These are phyloP conservation scores for Xylariales sp. DNA, from an alignment of 2,329 filamentous ascomycete genomes.

Conservation along the genomic window DNA sequence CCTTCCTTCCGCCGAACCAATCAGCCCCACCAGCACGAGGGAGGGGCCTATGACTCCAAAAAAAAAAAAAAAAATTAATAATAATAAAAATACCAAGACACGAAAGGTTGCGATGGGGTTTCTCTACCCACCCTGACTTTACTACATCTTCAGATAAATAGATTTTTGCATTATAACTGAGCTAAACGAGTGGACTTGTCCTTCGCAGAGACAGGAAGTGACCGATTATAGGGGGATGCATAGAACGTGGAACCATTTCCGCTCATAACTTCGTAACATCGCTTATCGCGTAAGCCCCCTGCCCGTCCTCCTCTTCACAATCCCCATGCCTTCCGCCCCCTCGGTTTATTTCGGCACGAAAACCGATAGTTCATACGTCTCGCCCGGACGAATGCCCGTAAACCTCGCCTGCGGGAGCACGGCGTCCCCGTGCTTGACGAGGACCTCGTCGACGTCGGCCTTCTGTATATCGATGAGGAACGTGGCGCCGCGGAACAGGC, in stretches of 20 bases:
- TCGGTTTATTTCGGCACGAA: slow-evolving; percentile 38
- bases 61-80: too few species aligned
- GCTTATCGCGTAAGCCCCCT: neutral
- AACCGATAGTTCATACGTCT: slow-evolving; percentile 59
- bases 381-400: slow-evolving; percentile 55
- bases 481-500: slow-evolving; percentile 62
- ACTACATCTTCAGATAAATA: neutral
- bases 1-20: too few species aligned
- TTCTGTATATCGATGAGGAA: slow-evolving; percentile 61
- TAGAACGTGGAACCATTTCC: neutral
- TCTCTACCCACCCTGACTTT: neutral
- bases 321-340: neutral
- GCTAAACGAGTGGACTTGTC: slow-evolving; percentile 17
- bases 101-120: too few species aligned
- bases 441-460: slow-evolving; percentile 53
- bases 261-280: slow-evolving; percentile 17
- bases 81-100: too few species aligned
- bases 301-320: neutral
- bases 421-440: slow-evolving; percentile 54
- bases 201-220: neutral
- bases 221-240: slow-evolving; percentile 6
- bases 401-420: slow-evolving; percentile 56
- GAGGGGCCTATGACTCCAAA: too few species aligned
- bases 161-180: slow-evolving; percentile 1
- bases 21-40: too few species aligned